Evolutionary conservation across 2,329 filamentous ascomycete species (phyloP).

Genomic region (Fusarium keratoplasticum): DNA sequence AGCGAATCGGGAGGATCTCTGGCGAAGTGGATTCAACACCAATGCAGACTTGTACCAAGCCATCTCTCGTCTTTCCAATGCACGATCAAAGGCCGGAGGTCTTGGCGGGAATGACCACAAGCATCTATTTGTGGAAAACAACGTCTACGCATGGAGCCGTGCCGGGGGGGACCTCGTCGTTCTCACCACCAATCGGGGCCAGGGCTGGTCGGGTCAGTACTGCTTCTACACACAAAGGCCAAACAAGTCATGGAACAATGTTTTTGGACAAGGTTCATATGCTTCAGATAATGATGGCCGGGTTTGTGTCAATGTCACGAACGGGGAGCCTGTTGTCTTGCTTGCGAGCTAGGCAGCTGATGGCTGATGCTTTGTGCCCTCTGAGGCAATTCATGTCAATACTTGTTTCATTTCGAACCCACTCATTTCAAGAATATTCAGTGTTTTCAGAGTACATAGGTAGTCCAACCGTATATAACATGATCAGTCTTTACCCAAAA

Average conservation of each 20-base stretch:
- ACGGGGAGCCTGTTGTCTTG: constrained; percentile 32
- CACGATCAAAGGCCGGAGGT: constrained; percentile 15
- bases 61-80: constrained; percentile 29
- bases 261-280: constrained; percentile 11
- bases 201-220: constrained; percentile 17
- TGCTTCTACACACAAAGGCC: constrained; percentile 20
- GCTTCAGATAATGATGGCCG: constrained; percentile 6
- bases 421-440: neutral
- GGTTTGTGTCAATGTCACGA: constrained; percentile 23
- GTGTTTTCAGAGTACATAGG: neutral
- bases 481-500: neutral
- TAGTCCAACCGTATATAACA: neutral
- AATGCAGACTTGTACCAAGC: constrained; percentile 23
- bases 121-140: constrained; percentile 17
- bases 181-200: constrained; percentile 19
- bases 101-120: constrained; percentile 22
- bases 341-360: neutral
- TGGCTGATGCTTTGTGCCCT: neutral
- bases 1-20: constrained; percentile 68
- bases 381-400: neutral
- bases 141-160: constrained; percentile 29
- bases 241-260: constrained; percentile 33
- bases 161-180: constrained; percentile 19
- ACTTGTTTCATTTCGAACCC: neutral
- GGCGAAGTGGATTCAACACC: constrained; percentile 62